phyloP scores from a whole-genome alignment of 2,329 filamentous ascomycete genomes.

The Neobulgaria alba region DNA sequence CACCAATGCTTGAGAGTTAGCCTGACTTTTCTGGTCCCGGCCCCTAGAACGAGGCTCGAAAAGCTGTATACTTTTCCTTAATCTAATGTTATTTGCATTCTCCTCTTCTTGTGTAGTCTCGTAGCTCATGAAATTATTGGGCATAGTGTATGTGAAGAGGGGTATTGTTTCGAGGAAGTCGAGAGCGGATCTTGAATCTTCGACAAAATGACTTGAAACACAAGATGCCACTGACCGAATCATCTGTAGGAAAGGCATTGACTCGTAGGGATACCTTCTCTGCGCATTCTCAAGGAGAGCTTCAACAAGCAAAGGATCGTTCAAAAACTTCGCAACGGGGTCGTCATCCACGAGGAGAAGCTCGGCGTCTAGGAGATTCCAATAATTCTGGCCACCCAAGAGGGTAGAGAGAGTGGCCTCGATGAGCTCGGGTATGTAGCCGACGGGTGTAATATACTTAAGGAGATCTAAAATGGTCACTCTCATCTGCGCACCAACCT shows the following conservation, averaged over 20 bases:
- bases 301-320: slow-evolving; percentile 4
- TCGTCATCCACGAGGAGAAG: slow-evolving; percentile 38
- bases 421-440: slow-evolving; percentile 29
- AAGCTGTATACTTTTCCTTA: slow-evolving; percentile 55
- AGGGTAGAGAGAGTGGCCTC: slow-evolving; percentile 26
- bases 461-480: slow-evolving; percentile 29
- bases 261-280: slow-evolving; percentile 78
- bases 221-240: slow-evolving; percentile 55
- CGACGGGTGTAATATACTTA: slow-evolving; percentile 23
- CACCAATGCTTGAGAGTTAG: slow-evolving; percentile 7
- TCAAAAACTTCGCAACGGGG: slow-evolving; percentile 36
- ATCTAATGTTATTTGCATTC: slow-evolving; percentile 68
- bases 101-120: slow-evolving; percentile 77
- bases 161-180: slow-evolving; percentile 46
- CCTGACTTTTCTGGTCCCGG: background rate
- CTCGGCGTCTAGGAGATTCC: slow-evolving; percentile 23
- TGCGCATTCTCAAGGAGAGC: slow-evolving; percentile 54
- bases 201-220: slow-evolving; percentile 29
- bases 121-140: slow-evolving; percentile 63
- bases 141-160: slow-evolving; percentile 66
- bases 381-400: slow-evolving; percentile 25
- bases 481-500: slow-evolving; percentile 31
- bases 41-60: slow-evolving; percentile 39
- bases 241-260: slow-evolving; percentile 66
- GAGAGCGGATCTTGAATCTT: slow-evolving; percentile 41